Base-by-base conservation (phyloP, 78 protist genomes). In the Planoprotostelium fungivorum region DNA sequence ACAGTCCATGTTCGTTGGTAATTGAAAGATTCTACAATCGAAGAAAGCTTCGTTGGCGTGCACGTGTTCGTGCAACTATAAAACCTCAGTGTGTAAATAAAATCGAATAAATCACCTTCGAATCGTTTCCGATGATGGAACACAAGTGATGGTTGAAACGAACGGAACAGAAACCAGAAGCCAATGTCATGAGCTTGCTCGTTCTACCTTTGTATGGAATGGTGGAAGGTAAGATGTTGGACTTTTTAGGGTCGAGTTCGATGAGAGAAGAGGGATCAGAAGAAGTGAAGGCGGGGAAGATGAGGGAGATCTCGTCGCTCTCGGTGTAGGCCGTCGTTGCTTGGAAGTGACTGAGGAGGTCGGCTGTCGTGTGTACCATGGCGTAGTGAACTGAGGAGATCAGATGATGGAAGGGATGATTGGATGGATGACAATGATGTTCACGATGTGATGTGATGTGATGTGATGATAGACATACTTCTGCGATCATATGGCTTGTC, bases 241-340 rank as follows among this genome's bases (percentile, higher is more conserved):
- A 87, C 9, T 90, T 89, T 90, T 83, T 38, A 85, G 1, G 88
- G 38, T 29, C 39, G 23, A 16, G 28, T 10, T 0, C 85, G 34
- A 0, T 35, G 34, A 1, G 1, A 28, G 88, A 39, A 9, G 28
- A 86, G 88, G 0, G 88, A 34, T 0, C 86, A 23, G 0, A 39
- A 9, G 0, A 38, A 28, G 34, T 37, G 84, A 92, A 0, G 36
- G 91, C 28, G 37, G 95, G 88, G 28, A 90, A 93, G 35, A 92
- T 89, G 31, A 93, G 29, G 16, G 95, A 89, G 34, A 93, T 93
- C 31, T 93, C 95, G 86, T 93, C 95, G 84, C 93, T 90, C 39
- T 90, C 89, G 0, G 95, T 90, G 25, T 93, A 93, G 38, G 90
- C 84, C 9, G 88, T 34, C 29, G 87, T 9, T 25, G 95, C 92